Base-by-base conservation (phyloP, 73 alveolate genomes). In the Blepharisma japonicum region DNA sequence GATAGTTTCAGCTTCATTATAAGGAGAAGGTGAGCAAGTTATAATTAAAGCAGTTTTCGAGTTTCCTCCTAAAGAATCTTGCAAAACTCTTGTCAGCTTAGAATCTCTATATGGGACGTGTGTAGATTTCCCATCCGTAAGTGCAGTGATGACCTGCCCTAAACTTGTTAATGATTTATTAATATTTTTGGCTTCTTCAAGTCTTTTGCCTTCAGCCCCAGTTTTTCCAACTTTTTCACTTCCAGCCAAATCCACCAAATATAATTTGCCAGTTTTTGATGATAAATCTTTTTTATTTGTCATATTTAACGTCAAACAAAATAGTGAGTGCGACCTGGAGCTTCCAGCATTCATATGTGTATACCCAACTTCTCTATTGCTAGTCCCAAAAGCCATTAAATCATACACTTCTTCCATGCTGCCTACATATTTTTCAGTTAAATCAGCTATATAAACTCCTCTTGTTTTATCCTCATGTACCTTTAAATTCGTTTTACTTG, bases 21-120 rank as follows among this genome's bases (percentile, higher is more conserved):
- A 95, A 83, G 90, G 97, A 45, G 98, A 98, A 38, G 99, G 99
- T 0, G 98, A 97, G 14, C 95, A 83, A 61, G 97, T 95, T 6
- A 98, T 98, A 51, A 96, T 94, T 98, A 96, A 93, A 32, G 94
- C 99, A 6, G 99, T 96, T 78, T 96, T 96, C n/a, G 99, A 92
- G 86, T 96, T 96, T 38, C 99, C 99, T 72, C 99, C 99, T 18
- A 96, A 81, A 53, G 99, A 96, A 78, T 96, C 99, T 87, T 95
- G 89, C 42, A 96, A 85, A 66, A 96, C 90, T 70, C 98, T 84
- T 32, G 99, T 86, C 71, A 89, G 84, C 80, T 89, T 89, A 72
- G 93, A 82, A 68, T 91, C 97, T 82, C 97, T 77, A 89, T 91
- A 91, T 7, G 97, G 97, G 38, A 91, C 79, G 74, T 89, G 96